phyloP scores from a whole-genome alignment of 2,329 filamentous ascomycete genomes.

The Fusarium graminum region DNA sequence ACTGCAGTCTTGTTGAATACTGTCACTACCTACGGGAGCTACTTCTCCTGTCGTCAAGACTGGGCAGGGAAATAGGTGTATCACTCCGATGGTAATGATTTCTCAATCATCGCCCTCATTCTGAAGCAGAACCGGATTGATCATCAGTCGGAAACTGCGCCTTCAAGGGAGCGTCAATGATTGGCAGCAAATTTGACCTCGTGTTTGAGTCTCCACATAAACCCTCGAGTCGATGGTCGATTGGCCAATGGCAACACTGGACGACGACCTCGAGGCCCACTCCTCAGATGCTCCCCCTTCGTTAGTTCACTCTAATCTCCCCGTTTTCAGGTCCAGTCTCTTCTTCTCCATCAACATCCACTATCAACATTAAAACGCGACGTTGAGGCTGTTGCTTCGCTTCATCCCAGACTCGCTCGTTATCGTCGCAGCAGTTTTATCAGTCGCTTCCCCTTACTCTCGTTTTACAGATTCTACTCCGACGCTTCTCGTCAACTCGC shows the following conservation, averaged over 20 bases:
- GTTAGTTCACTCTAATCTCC: conserved; percentile 16
- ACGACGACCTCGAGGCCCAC: not conserved
- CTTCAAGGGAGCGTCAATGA: not conserved
- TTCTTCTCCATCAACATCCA: conserved; percentile 13
- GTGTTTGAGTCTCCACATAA: conserved; percentile 5
- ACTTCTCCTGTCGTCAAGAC: not conserved
- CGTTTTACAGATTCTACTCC: too few species aligned
- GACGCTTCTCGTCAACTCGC: not conserved
- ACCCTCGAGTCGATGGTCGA: not conserved
- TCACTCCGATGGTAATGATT: too few species aligned
- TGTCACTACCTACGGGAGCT: not conserved
- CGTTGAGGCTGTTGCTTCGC: not conserved
- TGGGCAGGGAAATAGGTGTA: not conserved
- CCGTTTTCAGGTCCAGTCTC: not conserved
- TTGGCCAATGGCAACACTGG: not conserved
- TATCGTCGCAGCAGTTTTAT: too few species aligned
- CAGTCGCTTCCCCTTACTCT: too few species aligned
- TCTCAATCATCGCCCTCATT: too few species aligned
- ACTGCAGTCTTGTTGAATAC: not conserved
- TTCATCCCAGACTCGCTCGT: conserved; percentile 4
- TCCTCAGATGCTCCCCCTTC: not conserved
- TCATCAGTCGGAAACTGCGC: not conserved
- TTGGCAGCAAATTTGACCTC: conserved; percentile 4
- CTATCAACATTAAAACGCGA: not conserved
- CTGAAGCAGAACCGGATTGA: not conserved